These are phyloP conservation scores for Conoideocrella luteorostrata DNA, from an alignment of 2,329 filamentous ascomycete genomes.

Conservation along the genomic window DNA sequence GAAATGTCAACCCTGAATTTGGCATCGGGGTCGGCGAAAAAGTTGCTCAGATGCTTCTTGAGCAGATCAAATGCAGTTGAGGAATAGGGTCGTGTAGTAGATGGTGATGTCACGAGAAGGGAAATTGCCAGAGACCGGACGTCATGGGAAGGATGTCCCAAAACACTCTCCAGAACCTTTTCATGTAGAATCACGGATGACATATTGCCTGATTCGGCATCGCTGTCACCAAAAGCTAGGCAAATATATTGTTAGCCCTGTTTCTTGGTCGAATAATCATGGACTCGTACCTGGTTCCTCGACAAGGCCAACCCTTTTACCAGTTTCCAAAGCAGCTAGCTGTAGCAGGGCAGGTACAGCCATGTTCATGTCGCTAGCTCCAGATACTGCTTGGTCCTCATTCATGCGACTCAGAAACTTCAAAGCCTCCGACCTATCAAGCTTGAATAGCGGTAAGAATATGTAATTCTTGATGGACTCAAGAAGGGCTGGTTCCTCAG, in stretches of 20 bases:
- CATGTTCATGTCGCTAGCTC: conserved; percentile 37
- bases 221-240: conserved; percentile 21
- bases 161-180: conserved; percentile 43
- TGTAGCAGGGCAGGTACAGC: conserved; percentile 53
- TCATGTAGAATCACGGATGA: conserved; percentile 31
- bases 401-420: conserved; percentile 53
- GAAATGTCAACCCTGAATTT: conserved; percentile 79
- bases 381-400: conserved; percentile 39
- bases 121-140: conserved; percentile 77
- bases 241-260: not conserved
- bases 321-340: conserved; percentile 62
- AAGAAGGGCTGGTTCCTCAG: conserved; percentile 43
- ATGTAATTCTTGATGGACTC: conserved; percentile 60
- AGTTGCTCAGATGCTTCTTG: conserved; percentile 56
- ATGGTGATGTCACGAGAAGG: conserved; percentile 68
- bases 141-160: conserved; percentile 51
- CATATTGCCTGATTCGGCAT: conserved; percentile 8
- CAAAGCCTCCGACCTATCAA: conserved; percentile 46
- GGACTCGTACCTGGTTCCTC: conserved; percentile 54
- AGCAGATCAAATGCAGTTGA: conserved; percentile 55
- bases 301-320: conserved; percentile 63
- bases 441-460: conserved; percentile 55
- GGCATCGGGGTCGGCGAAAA: conserved; percentile 79
- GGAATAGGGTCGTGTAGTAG: conserved; percentile 68
- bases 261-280: not conserved